Conservation (phyloP, 139 green algal genomes). For the Auxenochlorella pyrenoidosa region DNA sequence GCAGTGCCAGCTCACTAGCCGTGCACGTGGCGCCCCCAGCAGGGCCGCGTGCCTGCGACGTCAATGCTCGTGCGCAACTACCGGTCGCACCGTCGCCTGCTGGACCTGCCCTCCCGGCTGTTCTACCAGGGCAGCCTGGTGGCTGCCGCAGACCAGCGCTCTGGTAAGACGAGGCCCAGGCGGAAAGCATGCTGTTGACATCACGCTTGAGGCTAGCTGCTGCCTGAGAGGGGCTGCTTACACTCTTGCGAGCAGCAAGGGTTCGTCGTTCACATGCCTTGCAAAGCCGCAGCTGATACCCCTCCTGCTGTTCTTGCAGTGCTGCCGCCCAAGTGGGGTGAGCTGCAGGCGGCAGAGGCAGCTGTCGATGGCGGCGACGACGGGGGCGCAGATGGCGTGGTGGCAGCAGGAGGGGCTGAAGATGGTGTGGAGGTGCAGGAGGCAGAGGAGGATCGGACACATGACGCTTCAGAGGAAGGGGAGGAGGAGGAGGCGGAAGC, state of each 20-base stretch:
- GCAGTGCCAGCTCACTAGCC: no score
- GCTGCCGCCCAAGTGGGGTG: constrained; percentile 28
- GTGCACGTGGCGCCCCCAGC: no score
- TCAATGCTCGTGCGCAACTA: constrained; percentile 84
- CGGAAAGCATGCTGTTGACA: background rate
- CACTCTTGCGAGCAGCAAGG: no score
- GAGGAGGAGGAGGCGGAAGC: constrained; percentile 10
- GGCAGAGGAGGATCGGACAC: background rate
- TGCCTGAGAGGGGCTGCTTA: background rate
- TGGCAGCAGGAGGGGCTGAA: background rate
- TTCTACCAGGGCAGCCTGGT: constrained; percentile 77
- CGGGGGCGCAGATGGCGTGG: background rate
- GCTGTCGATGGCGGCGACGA: background rate
- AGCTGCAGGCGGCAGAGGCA: background rate
- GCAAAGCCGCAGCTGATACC: background rate
- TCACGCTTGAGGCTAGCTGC: background rate
- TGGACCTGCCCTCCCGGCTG: constrained; percentile 72
- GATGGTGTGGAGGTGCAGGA: background rate
- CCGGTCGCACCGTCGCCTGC: constrained; percentile 75
- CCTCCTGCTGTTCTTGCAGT: background rate
- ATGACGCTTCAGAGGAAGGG: background rate
- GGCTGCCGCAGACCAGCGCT: constrained; percentile 48
- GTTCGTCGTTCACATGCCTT: background rate
- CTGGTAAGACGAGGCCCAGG: background rate
- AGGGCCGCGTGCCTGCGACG: background rate